Conservation (phyloP, 83 land plant genomes). For the Larix sibirica region DNA sequence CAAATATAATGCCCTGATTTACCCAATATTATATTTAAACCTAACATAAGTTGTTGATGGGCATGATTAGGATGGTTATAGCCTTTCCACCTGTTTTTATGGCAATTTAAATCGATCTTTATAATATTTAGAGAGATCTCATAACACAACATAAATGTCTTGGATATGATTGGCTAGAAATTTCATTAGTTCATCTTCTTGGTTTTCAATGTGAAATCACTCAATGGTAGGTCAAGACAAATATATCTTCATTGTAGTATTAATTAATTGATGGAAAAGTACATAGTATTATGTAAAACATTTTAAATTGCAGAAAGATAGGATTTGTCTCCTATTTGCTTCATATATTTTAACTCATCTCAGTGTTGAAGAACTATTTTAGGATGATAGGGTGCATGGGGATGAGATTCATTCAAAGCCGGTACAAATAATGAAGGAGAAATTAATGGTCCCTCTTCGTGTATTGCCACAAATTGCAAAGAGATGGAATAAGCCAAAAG, state of each 20-base stretch:
- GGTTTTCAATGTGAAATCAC: too few species aligned
- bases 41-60: neutral
- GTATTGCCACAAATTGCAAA: constrained; percentile 83
- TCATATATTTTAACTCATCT: neutral
- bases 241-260: neutral
- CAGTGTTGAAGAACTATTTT: constrained; percentile 7
- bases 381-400: constrained; percentile 92
- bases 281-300: neutral
- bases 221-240: too few species aligned
- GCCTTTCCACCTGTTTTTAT: neutral
- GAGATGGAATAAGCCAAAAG: constrained; percentile 85
- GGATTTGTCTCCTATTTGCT: neutral
- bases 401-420: constrained; percentile 97
- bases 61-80: neutral
- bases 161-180: neutral
- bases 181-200: neutral
- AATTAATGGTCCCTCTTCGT: constrained; percentile 81
- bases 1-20: neutral
- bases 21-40: neutral
- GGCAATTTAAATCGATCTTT: neutral
- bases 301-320: neutral
- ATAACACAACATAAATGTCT: neutral
- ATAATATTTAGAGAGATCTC: neutral
- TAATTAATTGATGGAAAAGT: neutral
- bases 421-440: constrained; percentile 98